Evolutionary conservation across 2,329 filamentous ascomycete genomes (phyloP).

Genomic region (Sarocladiaceae sp.): DNA sequence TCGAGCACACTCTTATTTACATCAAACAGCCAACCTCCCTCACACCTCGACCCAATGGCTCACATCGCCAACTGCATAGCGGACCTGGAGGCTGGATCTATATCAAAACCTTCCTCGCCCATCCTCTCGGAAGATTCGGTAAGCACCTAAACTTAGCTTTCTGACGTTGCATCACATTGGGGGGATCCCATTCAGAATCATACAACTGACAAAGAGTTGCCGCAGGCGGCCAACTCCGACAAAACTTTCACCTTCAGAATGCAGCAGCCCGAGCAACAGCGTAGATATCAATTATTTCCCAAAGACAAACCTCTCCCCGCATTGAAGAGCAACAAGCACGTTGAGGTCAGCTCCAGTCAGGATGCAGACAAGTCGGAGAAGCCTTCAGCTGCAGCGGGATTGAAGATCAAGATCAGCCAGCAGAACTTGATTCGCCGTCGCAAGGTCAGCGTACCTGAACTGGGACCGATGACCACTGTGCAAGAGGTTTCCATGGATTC

Average conservation of each 20-base stretch:
- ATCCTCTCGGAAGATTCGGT: conserved; percentile 39
- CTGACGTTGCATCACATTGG: conserved; percentile 9
- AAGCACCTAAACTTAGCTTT: conserved; percentile 20
- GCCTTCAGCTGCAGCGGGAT: conserved; percentile 28
- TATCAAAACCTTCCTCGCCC: conserved; percentile 44
- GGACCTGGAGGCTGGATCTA: conserved; percentile 42
- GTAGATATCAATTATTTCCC: conserved; percentile 58
- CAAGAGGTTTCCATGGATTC: conserved; percentile 64
- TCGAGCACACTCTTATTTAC: conserved; percentile 5
- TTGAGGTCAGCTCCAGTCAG: conserved; percentile 15
- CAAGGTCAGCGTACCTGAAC: conserved; percentile 58
- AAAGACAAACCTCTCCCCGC: conserved; percentile 40
- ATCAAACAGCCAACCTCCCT: conserved; percentile 4
- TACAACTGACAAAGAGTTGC: conserved; percentile 13
- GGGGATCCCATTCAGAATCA: no score
- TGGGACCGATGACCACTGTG: conserved; percentile 63
- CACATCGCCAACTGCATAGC: conserved; percentile 57
- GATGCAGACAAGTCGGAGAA: conserved; percentile 36
- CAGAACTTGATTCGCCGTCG: conserved; percentile 51
- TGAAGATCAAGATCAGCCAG: conserved; percentile 51
- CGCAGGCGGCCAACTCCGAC: conserved; percentile 26
- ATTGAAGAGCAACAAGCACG: conserved; percentile 34
- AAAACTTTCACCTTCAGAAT: conserved; percentile 53
- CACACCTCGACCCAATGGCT: conserved; percentile 40
- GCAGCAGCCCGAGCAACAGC: conserved; percentile 43